Evolutionary conservation across 2,329 filamentous ascomycete species (phyloP), one percentile per base, ranked within the genome.

Genomic region (Colletotrichum sp.): DNA sequence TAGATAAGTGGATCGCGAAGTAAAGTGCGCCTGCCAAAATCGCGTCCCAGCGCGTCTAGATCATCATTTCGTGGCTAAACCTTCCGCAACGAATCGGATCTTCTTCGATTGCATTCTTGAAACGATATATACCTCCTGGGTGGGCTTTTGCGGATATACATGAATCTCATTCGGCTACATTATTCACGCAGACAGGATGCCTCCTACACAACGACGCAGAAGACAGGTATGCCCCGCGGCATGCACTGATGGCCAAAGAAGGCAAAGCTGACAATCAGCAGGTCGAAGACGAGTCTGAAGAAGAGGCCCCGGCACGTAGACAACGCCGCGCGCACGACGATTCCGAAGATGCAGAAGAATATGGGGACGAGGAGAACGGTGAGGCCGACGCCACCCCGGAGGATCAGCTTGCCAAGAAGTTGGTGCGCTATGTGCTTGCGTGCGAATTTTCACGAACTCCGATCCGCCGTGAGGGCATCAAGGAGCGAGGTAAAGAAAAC

Each of bases 401-500:
- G 43, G 85, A 88, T 6, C 89, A 91, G 78, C 83, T 92, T 39
- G 89, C 91, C 43, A 93, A 93, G 83, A 93, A 92, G 80, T 83
- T 94, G n/a, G 89, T 94, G n/a, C 89, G 93, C 69, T 93, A 93
- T 79, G 92, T 91, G 5, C 83, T 94, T 28, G 91, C 92, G 6
- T 93, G 92, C 83, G 92, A 94, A 80, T 93, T 89, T 77, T 90
- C 92, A 12, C 87, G 92, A 68, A 87, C 88, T 52, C 87, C 89
- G 1, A 93, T 94, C 61, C 88, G 88, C 68, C 86, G 92, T 78
- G 89, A 92, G 26, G 92, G 91, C 36, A 92, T 94, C 61, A 89
- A 89, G 75, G 92, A 93, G 67, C 91, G 92, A 85, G 92, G 92
- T 93, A 77, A 79, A 71, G 14, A 34, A 34, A 6, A n/a, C 59